Evolutionary conservation across 2,329 filamentous ascomycete species (phyloP), one percentile per base, ranked within the genome.

Genomic region (Hypoxylon sp.): DNA sequence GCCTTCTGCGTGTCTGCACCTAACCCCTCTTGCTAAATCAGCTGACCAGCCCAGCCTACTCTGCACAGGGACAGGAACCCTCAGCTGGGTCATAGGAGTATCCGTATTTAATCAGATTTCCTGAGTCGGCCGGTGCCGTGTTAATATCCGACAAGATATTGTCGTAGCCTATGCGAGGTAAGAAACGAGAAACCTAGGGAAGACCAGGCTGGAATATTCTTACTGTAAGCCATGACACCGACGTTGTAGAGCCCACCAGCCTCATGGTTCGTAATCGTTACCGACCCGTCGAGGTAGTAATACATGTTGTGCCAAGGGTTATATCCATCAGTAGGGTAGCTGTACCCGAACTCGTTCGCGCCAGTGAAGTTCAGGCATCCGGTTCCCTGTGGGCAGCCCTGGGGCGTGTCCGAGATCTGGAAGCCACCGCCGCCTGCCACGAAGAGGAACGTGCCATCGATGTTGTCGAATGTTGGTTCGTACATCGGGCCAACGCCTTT

Each of bases 261-360:
- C 12, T 49, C 45, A 29, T 41, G 9, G 35, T 30, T 49, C 15
- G 16, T 37, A 15, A 49, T 26, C 2, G 36, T 49, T 20, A 49
- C 45, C 19, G 32, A 11, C 5, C 45, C 45, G n/a, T 49, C 45
- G 20, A 49, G 45, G 26, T 31, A 49, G 36, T 42, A 49, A 34
- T 42, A 49, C 30, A 32, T 31, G 29, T 49, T 49, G 36, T 42
- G 38, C 45, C 36, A 49, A 2, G 29, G 36, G 30, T 49, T 29
- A 15, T 30, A 40, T n/a, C 21, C 19, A 13, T 32, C 38, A 9
- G 1, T 11, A 17, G n/a, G 12, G 44, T 49, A 42, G 29, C 17
- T 42, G 36, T 42, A 49, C 23, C 45, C 36, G 23, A 9, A 35
- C 19, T 49, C 36, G 12, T 12, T 23, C 13, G 35, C 12, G 8